Evolutionary conservation across 108 stramenopile genomes (phyloP).

Genomic region (Discostella pseudostelligera): DNA sequence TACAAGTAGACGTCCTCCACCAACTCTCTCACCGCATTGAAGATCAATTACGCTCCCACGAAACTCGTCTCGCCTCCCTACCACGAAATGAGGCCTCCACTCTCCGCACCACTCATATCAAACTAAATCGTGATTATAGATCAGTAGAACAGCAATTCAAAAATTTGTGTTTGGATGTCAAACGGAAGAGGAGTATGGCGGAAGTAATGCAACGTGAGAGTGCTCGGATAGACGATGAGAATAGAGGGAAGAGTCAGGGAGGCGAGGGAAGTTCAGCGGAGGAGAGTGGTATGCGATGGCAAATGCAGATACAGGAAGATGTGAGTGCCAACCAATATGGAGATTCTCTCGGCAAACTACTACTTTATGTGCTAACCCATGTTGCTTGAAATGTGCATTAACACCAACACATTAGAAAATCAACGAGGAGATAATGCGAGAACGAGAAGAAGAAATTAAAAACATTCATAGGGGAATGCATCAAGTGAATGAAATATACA

Average conservation of each 20-base stretch:
- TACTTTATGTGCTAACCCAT: too few species aligned
- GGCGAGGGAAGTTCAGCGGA: slow-evolving; percentile 3
- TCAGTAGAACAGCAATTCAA: slow-evolving; percentile 54
- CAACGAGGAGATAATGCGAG: slow-evolving; percentile 83
- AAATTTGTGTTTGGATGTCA: slow-evolving; percentile 34
- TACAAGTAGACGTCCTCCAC: slow-evolving; percentile 70
- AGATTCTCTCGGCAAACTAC: too few species aligned
- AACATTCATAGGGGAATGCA: slow-evolving; percentile 88
- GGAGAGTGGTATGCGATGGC: slow-evolving; percentile 51
- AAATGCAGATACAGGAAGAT: slow-evolving; percentile 78
- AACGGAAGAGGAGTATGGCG: slow-evolving; percentile 26
- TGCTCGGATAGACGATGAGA: slow-evolving; percentile 20
- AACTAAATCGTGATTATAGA: slow-evolving; percentile 74
- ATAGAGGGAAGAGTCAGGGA: slow-evolving; percentile 2
- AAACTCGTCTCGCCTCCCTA: slow-evolving; percentile 25
- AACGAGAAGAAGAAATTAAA: slow-evolving; percentile 86
- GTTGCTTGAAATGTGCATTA: too few species aligned
- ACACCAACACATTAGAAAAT: slow-evolving; percentile 38
- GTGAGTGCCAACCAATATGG: slow-evolving; percentile 30
- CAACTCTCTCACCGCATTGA: slow-evolving; percentile 64
- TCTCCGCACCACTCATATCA: slow-evolving; percentile 56
- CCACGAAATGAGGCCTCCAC: slow-evolving; percentile 38
- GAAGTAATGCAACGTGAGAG: slow-evolving; percentile 10
- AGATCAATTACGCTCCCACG: slow-evolving; percentile 44
- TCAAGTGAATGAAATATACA: slow-evolving; percentile 91